Conservation (phyloP, 208 protist genomes). For the Jaenimonas drosophilae region DNA sequence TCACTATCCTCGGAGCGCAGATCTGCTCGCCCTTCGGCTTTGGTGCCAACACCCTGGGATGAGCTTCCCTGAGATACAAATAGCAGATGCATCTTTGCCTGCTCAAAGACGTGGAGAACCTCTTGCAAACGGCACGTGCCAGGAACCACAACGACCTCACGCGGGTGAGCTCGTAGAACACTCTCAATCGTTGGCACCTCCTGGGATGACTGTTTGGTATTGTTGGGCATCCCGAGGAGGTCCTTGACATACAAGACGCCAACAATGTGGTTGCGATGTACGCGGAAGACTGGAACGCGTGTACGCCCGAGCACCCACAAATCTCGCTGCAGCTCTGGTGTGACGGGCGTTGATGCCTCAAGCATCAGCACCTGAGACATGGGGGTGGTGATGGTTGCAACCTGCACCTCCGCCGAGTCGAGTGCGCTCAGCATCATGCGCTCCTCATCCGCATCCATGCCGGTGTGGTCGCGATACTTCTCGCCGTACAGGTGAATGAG, state of each 20-base stretch:
- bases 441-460: constrained; percentile 55
- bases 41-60: no score
- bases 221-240: constrained; percentile 30
- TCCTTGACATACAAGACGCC: constrained; percentile 73
- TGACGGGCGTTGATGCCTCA: constrained; percentile 17
- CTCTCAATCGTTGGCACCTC: constrained; percentile 31
- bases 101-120: constrained; percentile 47
- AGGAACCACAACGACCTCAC: constrained; percentile 36
- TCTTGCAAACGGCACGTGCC: constrained; percentile 32
- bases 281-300: constrained; percentile 57
- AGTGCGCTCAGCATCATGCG: constrained; percentile 69
- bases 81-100: constrained; percentile 35
- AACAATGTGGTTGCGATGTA: constrained; percentile 24
- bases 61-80: constrained; percentile 26
- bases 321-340: constrained; percentile 25
- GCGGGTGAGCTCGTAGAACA: constrained; percentile 39
- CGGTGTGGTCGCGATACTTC: constrained; percentile 55
- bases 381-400: constrained; percentile 41
- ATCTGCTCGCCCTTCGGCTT: no score
- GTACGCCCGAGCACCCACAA: constrained; percentile 69
- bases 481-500: constrained; percentile 64
- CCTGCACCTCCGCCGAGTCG: constrained; percentile 49
- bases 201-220: constrained; percentile 20
- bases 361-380: constrained; percentile 46
- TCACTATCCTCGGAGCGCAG: no score